Conservation (phyloP, 2,329 filamentous ascomycete genomes). For the Talaromyces sp. region DNA sequence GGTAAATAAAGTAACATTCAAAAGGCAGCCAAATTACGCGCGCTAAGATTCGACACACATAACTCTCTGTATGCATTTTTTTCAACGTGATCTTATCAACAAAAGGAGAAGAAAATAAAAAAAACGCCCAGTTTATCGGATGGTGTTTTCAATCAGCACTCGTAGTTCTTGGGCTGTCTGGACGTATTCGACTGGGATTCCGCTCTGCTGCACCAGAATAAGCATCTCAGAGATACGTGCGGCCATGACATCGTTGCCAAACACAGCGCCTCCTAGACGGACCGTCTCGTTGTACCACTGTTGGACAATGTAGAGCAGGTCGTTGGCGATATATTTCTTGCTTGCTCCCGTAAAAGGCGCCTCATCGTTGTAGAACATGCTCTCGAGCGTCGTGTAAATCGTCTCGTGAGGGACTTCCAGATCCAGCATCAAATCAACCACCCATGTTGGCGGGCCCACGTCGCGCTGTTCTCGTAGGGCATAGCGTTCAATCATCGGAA, state of each 20-base stretch:
- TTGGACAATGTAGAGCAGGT: conserved; percentile 57
- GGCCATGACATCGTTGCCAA: conserved; percentile 57
- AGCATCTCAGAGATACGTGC: conserved; percentile 43
- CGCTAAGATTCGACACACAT: not conserved
- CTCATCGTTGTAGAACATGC: conserved; percentile 63
- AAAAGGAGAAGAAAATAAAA: not conserved
- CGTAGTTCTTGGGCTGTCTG: conserved; percentile 38
- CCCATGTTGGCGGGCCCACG: conserved; percentile 50
- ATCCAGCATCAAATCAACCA: conserved; percentile 61
- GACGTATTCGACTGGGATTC: conserved; percentile 34
- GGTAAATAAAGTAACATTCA: not conserved
- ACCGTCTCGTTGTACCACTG: conserved; percentile 58
- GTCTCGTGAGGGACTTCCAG: conserved; percentile 58
- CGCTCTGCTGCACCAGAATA: conserved; percentile 38
- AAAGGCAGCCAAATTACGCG: not conserved
- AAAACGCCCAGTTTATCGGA: conserved; percentile 25
- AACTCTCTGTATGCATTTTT: not conserved
- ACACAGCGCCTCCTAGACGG: conserved; percentile 50
- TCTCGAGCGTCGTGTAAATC: conserved; percentile 58
- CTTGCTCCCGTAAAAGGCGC: conserved; percentile 58
- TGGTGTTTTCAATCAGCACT: conserved; percentile 34
- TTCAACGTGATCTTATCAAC: not conserved
- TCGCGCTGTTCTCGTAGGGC: conserved; percentile 46
- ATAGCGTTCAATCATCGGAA: conserved; percentile 54
- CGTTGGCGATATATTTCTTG: conserved; percentile 53